Conservation (phyloP, 441 rosid species). For the Adansonia rubrostipa region DNA sequence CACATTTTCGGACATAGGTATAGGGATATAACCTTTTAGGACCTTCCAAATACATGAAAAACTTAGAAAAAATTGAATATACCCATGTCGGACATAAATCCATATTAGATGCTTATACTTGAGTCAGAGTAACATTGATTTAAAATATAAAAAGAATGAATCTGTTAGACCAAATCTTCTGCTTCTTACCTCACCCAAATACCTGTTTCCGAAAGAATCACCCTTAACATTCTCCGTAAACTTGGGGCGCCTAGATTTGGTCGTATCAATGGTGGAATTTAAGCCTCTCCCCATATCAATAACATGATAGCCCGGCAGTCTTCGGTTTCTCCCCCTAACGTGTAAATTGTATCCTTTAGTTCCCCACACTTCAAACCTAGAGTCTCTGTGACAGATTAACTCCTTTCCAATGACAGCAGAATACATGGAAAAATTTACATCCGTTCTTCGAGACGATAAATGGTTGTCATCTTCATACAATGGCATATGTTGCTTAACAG, state of each 20-base stretch:
- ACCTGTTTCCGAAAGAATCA: slow-evolving; percentile 53
- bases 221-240: slow-evolving; percentile 36
- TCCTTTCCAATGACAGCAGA: slow-evolving; percentile 86
- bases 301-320: slow-evolving; percentile 68
- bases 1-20: no score
- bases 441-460: slow-evolving; percentile 87
- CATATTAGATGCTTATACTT: no score
- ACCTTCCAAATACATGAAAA: no score
- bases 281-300: slow-evolving; percentile 63
- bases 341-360: slow-evolving; percentile 86
- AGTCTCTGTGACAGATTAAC: slow-evolving; percentile 71
- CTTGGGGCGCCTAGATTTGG: slow-evolving; percentile 46
- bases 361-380: slow-evolving; percentile 96
- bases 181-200: slow-evolving; percentile 74
- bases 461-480: slow-evolving; percentile 64
- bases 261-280: slow-evolving; percentile 50
- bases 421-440: slow-evolving; percentile 82
- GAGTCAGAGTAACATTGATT: no score
- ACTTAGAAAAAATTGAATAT: no score
- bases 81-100: no score
- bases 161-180: neutral
- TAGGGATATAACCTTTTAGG: no score
- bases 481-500: slow-evolving; percentile 55
- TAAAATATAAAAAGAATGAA: neutral
- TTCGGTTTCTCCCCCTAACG: slow-evolving; percentile 73